phyloP scores from a whole-genome alignment of 169 alveolate genomes.

The Perkinsus chesapeaki region DNA sequence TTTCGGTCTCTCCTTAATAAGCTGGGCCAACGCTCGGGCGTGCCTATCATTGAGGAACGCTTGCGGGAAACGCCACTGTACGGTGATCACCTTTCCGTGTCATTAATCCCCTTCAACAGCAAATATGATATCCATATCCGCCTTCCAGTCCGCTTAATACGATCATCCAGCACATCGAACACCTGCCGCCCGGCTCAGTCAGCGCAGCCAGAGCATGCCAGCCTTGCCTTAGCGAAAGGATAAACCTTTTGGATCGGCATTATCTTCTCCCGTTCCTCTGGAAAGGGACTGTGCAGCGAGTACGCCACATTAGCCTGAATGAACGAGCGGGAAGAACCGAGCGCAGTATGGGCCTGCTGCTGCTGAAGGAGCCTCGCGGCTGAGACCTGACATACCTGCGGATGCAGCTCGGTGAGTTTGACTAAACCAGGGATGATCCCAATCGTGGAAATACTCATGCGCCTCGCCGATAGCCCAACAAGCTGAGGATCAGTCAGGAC shows the following conservation, averaged over 20 bases:
- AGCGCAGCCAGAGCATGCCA: not conserved
- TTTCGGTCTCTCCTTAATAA: conserved; percentile 44
- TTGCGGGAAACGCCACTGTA: not conserved
- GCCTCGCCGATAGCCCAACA: conserved; percentile 56
- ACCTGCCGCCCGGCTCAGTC: conserved; percentile 25
- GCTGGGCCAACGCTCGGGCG: conserved; percentile 49
- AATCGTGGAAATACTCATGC: conserved; percentile 62
- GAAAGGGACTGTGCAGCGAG: conserved; percentile 67
- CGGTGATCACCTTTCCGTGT: not conserved
- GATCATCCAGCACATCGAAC: conserved; percentile 55
- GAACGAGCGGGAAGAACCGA: too few relatives aligned
- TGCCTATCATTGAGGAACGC: conserved; percentile 36
- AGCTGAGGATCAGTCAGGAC: conserved; percentile 45
- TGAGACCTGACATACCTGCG: conserved; percentile 31
- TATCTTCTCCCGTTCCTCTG: conserved; percentile 46
- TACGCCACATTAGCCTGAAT: conserved; percentile 59
- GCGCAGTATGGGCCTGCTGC: not conserved
- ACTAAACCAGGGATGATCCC: conserved; percentile 74
- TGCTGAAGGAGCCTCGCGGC: not conserved
- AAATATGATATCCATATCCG: conserved; percentile 71
- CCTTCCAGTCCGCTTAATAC: conserved; percentile 61
- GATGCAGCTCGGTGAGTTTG: conserved; percentile 54
- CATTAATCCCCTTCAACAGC: conserved; percentile 50
- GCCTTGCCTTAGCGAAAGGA: not conserved
- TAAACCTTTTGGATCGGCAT: not conserved